phyloP scores from a whole-genome alignment of 805 yeast species.

The Pichia insulana region DNA sequence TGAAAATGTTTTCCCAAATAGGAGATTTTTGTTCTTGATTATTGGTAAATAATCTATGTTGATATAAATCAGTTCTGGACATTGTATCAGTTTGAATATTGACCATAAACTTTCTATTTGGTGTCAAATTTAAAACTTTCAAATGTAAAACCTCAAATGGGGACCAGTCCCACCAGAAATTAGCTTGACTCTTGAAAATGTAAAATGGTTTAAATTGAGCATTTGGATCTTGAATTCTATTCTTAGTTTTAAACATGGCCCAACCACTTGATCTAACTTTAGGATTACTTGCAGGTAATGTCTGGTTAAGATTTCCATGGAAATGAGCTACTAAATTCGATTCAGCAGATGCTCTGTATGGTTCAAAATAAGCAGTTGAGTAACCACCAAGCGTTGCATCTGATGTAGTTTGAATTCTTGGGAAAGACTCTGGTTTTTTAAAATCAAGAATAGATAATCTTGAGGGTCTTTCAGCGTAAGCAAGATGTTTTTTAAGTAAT shows the following conservation, averaged over 20 bases:
- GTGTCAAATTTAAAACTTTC: slow-evolving; percentile 58
- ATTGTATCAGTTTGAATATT: slow-evolving; percentile 79
- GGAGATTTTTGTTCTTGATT: slow-evolving; percentile 1
- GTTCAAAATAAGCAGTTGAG: slow-evolving; percentile 43
- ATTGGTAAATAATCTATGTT: slow-evolving; percentile 60
- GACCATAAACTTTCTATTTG: slow-evolving; percentile 55
- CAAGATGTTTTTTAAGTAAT: slow-evolving; percentile 5
- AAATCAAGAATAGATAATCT: slow-evolving; percentile 48
- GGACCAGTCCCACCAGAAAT: slow-evolving; percentile 64
- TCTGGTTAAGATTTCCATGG: slow-evolving; percentile 61
- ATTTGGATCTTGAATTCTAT: slow-evolving; percentile 35
- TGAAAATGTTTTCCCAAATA: slow-evolving; percentile 75
- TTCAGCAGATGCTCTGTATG: slow-evolving; percentile 30
- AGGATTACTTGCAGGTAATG: slow-evolving; percentile 54
- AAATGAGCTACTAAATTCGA: slow-evolving; percentile 48
- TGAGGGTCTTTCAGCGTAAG: slow-evolving; percentile 7
- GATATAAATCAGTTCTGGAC: slow-evolving; percentile 69
- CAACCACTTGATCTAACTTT: slow-evolving; percentile 58
- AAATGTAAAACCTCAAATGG: slow-evolving; percentile 52
- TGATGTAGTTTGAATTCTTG: slow-evolving; percentile 48
- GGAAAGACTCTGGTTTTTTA: slow-evolving; percentile 38
- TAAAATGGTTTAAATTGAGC: slow-evolving; percentile 38
- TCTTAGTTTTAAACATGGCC: slow-evolving; percentile 78
- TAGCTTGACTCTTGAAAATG: slow-evolving; percentile 27
- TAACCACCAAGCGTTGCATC: slow-evolving; percentile 76